phyloP scores from a whole-genome alignment of 2,329 filamentous ascomycete genomes.

The Pyrenochaeta sp. region DNA sequence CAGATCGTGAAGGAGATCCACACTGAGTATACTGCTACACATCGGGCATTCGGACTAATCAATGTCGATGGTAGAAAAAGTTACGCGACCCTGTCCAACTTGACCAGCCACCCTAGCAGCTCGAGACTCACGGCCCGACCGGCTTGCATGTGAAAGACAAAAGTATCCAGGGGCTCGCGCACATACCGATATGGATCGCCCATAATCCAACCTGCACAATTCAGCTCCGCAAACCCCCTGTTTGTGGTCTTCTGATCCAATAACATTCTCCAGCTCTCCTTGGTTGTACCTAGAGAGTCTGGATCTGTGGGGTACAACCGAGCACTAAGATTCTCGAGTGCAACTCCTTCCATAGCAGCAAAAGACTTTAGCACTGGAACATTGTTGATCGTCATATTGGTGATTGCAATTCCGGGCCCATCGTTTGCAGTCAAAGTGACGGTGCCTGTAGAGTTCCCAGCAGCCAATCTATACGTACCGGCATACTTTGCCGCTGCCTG shows the following conservation, averaged over 20 bases:
- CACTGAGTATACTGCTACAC: no score
- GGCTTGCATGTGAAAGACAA: conserved; percentile 20
- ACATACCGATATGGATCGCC: conserved; percentile 28
- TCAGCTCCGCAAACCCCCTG: conserved; percentile 25
- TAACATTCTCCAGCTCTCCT: conserved; percentile 28
- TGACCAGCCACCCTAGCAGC: conserved; percentile 24
- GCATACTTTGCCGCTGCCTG: conserved; percentile 29
- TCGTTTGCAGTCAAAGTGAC: conserved; percentile 25
- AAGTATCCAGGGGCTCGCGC: conserved; percentile 27
- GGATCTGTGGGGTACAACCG: conserved; percentile 32
- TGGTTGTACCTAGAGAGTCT: conserved; percentile 19
- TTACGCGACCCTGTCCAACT: conserved; percentile 10
- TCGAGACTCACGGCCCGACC: conserved; percentile 13
- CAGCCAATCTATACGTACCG: conserved; percentile 22
- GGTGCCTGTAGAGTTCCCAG: conserved; percentile 1
- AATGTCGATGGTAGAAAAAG: no score
- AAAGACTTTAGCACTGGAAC: conserved; percentile 21
- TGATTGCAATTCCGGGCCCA: conserved; percentile 32
- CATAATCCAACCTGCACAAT: conserved; percentile 31
- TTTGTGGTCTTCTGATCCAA: conserved; percentile 16
- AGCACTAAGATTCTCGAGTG: conserved; percentile 19
- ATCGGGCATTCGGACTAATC: no score
- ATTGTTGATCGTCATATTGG: conserved; percentile 22
- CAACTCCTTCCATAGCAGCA: conserved; percentile 12
- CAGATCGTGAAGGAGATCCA: no score